Conservation (phyloP, 1,284 basidiomycete species). For the Ustilago sp. region DNA sequence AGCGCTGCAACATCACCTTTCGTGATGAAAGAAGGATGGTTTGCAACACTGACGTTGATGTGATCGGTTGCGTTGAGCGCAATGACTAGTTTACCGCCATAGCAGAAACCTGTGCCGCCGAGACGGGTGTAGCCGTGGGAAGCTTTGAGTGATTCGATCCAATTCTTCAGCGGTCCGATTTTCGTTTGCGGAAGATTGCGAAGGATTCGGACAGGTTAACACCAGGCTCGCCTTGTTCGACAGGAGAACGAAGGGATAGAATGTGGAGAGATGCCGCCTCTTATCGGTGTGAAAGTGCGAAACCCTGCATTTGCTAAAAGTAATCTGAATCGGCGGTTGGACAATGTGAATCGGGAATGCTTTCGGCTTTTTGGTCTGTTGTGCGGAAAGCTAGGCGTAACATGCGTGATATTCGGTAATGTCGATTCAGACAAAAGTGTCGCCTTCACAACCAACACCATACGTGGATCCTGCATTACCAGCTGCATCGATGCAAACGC, state of each 20-base stretch:
- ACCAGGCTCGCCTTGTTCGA: not conserved
- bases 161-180: constrained; percentile 25
- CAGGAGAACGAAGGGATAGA: not conserved
- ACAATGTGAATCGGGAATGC: not conserved
- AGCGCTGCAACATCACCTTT: constrained; percentile 68
- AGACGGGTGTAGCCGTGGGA: constrained; percentile 74
- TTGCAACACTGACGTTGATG: constrained; percentile 74
- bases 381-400: not conserved
- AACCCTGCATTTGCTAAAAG: too few relatives aligned
- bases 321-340: too few relatives aligned
- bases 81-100: constrained; percentile 72
- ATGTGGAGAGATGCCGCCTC: not conserved
- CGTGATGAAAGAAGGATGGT: constrained; percentile 74
- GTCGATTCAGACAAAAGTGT: constrained; percentile 1
- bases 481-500: not conserved
- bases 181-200: constrained; percentile 33
- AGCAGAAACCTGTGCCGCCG: constrained; percentile 78
- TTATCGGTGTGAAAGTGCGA: not conserved
- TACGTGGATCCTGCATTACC: not conserved
- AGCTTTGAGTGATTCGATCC: constrained; percentile 69
- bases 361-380: not conserved
- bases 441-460: constrained; percentile 4
- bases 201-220: not conserved
- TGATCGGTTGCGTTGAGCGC: constrained; percentile 61
- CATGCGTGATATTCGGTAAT: not conserved